Evolutionary conservation across 768 basidiomycete genomes (phyloP).

Genomic region (Boletales sp.): DNA sequence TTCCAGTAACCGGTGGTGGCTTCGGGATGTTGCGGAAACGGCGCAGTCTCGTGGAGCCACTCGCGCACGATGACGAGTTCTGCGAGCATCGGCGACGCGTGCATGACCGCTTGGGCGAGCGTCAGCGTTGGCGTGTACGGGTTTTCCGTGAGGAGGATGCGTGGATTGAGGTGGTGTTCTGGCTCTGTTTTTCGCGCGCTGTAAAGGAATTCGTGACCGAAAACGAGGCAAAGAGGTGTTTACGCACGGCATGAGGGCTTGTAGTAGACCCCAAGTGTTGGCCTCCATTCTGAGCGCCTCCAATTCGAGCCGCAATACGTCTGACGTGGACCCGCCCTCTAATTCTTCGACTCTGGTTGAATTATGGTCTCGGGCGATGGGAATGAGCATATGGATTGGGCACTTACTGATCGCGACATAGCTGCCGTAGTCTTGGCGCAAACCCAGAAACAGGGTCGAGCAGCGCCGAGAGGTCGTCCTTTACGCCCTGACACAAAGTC

Average conservation of each 20-base stretch:
- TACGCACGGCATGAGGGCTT: slow-evolving; percentile 72
- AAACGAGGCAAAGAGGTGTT: not conserved
- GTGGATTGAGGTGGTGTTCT: slow-evolving; percentile 45
- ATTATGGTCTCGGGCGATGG: not conserved
- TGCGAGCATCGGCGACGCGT: slow-evolving; percentile 59
- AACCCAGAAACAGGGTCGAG: slow-evolving; percentile 67
- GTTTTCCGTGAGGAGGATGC: slow-evolving; percentile 59
- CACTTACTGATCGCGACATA: slow-evolving; percentile 58
- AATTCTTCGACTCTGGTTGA: slow-evolving; percentile 48
- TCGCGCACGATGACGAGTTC: slow-evolving; percentile 84
- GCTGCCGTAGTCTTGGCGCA: slow-evolving; percentile 55
- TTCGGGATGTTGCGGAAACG: slow-evolving; percentile 57
- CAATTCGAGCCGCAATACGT: slow-evolving; percentile 46
- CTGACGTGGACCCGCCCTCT: slow-evolving; percentile 39
- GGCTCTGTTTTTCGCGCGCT: slow-evolving; percentile 69
- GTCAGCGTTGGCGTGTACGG: slow-evolving; percentile 80
- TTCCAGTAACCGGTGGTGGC: slow-evolving; percentile 81
- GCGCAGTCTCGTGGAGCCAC: slow-evolving; percentile 81
- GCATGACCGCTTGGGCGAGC: slow-evolving; percentile 71
- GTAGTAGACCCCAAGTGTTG: slow-evolving; percentile 79
- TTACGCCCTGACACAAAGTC: slow-evolving; percentile 50
- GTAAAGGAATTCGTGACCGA: not conserved
- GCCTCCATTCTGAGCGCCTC: slow-evolving; percentile 68
- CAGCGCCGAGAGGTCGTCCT: slow-evolving; percentile 55
- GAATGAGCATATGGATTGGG: not conserved